These are phyloP conservation scores for Colletotrichum tropicicola DNA, from an alignment of 2,329 filamentous ascomycete species.

Conservation along the genomic window DNA sequence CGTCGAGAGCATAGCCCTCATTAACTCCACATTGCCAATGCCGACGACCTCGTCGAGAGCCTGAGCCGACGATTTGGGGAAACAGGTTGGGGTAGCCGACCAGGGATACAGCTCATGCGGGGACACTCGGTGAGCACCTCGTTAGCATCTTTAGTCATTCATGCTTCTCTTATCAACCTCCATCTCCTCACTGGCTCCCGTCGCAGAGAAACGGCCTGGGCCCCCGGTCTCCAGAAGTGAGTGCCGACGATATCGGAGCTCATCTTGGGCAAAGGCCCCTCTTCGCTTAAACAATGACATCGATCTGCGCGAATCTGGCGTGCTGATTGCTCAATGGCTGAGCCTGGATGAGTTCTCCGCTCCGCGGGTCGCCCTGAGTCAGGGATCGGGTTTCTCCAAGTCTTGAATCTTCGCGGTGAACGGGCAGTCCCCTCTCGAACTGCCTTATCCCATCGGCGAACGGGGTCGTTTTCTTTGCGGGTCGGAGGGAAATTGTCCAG, in stretches of 20 bases:
- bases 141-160: neutral
- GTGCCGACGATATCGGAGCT: slow-evolving; percentile 25
- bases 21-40: slow-evolving; percentile 1
- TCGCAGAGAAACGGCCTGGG: neutral
- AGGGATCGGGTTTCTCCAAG: slow-evolving; percentile 2
- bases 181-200: neutral
- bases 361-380: neutral
- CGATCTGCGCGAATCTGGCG: slow-evolving; percentile 10
- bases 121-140: neutral
- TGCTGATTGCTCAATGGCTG: neutral
- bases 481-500: slow-evolving; percentile 1
- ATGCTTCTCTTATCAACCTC: neutral
- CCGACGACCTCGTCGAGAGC: neutral
- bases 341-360: slow-evolving; percentile 9
- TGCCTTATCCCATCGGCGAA: neutral
- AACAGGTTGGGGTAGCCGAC: neutral
- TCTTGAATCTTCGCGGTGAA: neutral
- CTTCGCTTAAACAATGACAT: slow-evolving; percentile 15
- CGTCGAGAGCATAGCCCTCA: neutral
- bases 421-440: neutral
- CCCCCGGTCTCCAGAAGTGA: slow-evolving; percentile 1
- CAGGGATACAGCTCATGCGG: neutral
- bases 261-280: neutral
- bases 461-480: slow-evolving; percentile 4
- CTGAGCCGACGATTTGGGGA: neutral